A percentile compares a stretch with the other conserved stretches of the same genome.
These are phyloP conservation scores for Teunomyces gatunensis DNA, from an alignment of 805 yeast genomes.

Conservation along the genomic window DNA sequence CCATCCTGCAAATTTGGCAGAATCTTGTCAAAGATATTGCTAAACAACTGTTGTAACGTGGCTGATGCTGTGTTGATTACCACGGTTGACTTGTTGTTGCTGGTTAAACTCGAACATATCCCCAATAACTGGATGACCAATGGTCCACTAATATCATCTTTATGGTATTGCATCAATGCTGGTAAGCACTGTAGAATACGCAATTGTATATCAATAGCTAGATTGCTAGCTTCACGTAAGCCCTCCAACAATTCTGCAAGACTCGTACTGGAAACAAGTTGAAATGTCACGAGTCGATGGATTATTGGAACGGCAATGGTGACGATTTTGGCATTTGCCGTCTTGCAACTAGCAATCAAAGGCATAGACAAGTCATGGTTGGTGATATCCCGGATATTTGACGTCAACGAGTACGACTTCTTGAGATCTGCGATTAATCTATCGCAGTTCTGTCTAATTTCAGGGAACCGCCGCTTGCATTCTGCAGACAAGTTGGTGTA, in stretches of 20 bases:
- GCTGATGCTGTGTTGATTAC: conserved; percentile 92
- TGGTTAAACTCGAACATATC: conserved; percentile 71
- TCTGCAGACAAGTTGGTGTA: conserved; percentile 61
- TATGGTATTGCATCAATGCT: conserved; percentile 63
- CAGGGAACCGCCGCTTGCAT: conserved; percentile 66
- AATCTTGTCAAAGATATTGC: conserved; percentile 63
- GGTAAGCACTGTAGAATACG: conserved; percentile 85
- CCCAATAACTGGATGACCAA: conserved; percentile 56
- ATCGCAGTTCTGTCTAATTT: conserved; percentile 52
- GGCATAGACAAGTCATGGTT: conserved; percentile 43
- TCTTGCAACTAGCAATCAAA: conserved; percentile 65
- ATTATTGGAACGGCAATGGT: conserved; percentile 71
- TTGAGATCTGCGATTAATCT: conserved; percentile 19
- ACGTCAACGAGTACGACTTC: conserved; percentile 17
- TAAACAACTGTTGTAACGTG: conserved; percentile 81
- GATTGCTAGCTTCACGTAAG: conserved; percentile 67
- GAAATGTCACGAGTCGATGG: conserved; percentile 55
- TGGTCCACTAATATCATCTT: conserved; percentile 51
- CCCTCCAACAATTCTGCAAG: conserved; percentile 61
- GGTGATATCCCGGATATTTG: conserved; percentile 26
- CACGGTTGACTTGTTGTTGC: conserved; percentile 65
- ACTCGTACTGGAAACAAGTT: conserved; percentile 52
- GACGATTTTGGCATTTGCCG: conserved; percentile 72
- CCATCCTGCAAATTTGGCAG: conserved; percentile 1
- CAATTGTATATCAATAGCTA: conserved; percentile 80